These are phyloP conservation scores for Agroathelia rolfsii DNA, from an alignment of 1,284 basidiomycete genomes.

Conservation along the genomic window DNA sequence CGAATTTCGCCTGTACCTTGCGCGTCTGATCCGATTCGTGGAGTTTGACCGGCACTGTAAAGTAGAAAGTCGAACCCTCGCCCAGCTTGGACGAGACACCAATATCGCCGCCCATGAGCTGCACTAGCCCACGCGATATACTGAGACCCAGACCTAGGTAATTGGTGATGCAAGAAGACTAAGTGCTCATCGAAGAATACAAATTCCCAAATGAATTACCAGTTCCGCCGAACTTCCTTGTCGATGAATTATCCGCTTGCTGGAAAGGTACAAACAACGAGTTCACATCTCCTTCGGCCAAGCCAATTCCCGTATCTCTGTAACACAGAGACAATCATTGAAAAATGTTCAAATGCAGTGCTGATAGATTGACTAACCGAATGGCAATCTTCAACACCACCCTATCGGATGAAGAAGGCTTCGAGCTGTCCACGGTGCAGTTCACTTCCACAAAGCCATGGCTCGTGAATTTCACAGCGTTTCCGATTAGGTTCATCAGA, in stretches of 20 bases:
- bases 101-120: slow-evolving; percentile 61
- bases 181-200: no score
- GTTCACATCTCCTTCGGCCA: slow-evolving; percentile 53
- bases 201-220: no score
- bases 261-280: slow-evolving; percentile 62
- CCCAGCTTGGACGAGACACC: slow-evolving; percentile 58
- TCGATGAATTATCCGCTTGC: slow-evolving; percentile 67
- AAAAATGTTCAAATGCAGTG: no score
- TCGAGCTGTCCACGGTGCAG: slow-evolving; percentile 40
- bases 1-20: slow-evolving; percentile 11
- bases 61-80: slow-evolving; percentile 59
- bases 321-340: slow-evolving; percentile 3
- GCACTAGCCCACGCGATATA: slow-evolving; percentile 62
- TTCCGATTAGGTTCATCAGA: slow-evolving; percentile 66
- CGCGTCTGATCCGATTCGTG: slow-evolving; percentile 44
- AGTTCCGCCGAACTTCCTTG: slow-evolving; percentile 60
- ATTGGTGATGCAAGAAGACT: no score
- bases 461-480: slow-evolving; percentile 64
- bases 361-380: slow-evolving; percentile 30
- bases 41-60: slow-evolving; percentile 54
- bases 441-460: slow-evolving; percentile 50
- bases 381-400: slow-evolving; percentile 54
- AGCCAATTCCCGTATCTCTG: slow-evolving; percentile 61
- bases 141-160: slow-evolving; percentile 61
- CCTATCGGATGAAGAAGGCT: slow-evolving; percentile 30